Conservation (phyloP, 768 basidiomycete genomes). For the Phlegmacium glaucopus region DNA sequence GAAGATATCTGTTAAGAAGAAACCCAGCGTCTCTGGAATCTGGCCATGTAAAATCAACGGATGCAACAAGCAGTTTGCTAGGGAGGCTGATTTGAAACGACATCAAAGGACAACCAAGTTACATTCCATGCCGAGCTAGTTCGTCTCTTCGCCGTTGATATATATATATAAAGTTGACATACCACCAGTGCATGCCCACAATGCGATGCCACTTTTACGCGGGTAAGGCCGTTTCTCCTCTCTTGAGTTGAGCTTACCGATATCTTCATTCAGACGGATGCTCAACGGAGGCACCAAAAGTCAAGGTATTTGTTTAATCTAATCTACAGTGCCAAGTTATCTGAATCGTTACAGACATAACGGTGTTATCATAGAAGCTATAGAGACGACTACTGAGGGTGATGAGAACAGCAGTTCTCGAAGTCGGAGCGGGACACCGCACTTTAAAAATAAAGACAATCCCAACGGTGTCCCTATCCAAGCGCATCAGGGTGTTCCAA, state of each 20-base stretch:
- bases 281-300: conserved; percentile 75
- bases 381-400: conserved; percentile 23
- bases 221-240: conserved; percentile 36
- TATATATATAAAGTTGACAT: not conserved
- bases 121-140: conserved; percentile 76
- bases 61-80: conserved; percentile 78
- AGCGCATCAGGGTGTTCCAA: conserved; percentile 26
- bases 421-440: conserved; percentile 50
- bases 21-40: conserved; percentile 43
- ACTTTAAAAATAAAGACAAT: conserved; percentile 38
- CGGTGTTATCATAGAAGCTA: conserved; percentile 59
- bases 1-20: conserved; percentile 38
- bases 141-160: conserved; percentile 21
- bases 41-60: conserved; percentile 84
- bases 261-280: conserved; percentile 57
- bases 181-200: conserved; percentile 64
- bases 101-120: conserved; percentile 79
- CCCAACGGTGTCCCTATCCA: conserved; percentile 21
- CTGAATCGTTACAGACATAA: conserved; percentile 47
- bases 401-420: conserved; percentile 35
- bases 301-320: conserved; percentile 51
- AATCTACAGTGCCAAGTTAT: not conserved
- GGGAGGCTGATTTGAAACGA: conserved; percentile 79
- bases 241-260: conserved; percentile 20
- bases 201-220: conserved; percentile 76